phyloP scores from a whole-genome alignment of 1,284 basidiomycete genomes.

The Apiotrichum brassicae region DNA sequence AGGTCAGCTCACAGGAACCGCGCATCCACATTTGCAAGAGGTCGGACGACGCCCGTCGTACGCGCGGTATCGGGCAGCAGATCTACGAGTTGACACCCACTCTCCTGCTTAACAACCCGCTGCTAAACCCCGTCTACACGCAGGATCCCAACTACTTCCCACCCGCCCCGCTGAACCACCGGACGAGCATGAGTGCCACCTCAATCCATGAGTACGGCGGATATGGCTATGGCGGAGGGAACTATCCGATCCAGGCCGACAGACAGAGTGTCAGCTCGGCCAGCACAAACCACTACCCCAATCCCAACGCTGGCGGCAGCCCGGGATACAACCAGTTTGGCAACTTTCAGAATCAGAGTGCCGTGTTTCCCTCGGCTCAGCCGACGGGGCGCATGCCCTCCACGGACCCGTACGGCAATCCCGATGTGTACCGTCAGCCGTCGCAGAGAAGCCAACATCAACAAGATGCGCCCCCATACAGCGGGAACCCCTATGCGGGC shows the following conservation, averaged over 20 bases:
- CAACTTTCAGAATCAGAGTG: not conserved
- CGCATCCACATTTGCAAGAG: slow-evolving; percentile 46
- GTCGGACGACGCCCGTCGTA: slow-evolving; percentile 16
- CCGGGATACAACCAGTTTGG: not conserved
- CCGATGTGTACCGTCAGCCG: not conserved
- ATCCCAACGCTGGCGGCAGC: not conserved
- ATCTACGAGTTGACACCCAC: slow-evolving; percentile 48
- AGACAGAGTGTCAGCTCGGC: slow-evolving; percentile 5
- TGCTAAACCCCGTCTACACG: slow-evolving; percentile 38
- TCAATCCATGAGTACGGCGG: not conserved
- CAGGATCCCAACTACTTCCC: slow-evolving; percentile 46
- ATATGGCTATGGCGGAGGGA: not conserved
- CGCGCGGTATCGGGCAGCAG: slow-evolving; percentile 40
- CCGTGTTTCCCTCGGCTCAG: not conserved
- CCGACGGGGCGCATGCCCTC: too few relatives aligned
- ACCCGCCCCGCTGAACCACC: slow-evolving; percentile 33
- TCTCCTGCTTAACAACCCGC: slow-evolving; percentile 43
- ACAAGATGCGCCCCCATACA: not conserved
- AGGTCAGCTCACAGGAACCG: slow-evolving; percentile 43
- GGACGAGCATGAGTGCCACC: slow-evolving; percentile 3
- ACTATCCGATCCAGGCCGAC: slow-evolving; percentile 1
- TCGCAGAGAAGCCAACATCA: not conserved
- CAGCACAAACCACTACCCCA: slow-evolving; percentile 5
- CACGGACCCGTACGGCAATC: too few relatives aligned
- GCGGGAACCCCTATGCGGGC: not conserved